phyloP scores from a whole-genome alignment of 1,139 yeast species.

The Yamadazyma atmosphaerica region DNA sequence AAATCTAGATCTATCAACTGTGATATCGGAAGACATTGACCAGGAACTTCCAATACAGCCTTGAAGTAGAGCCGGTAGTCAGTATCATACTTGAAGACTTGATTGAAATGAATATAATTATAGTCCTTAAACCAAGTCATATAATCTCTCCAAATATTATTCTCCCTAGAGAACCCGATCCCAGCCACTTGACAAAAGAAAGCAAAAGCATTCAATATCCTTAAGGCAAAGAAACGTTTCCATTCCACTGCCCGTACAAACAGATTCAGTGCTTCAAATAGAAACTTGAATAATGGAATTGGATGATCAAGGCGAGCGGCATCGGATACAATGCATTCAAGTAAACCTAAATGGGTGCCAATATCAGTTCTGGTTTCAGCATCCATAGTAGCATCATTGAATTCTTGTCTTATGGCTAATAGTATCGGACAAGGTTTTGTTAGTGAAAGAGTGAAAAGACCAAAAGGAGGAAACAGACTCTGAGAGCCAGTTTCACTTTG shows the following conservation, averaged over 20 bases:
- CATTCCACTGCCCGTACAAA: slow-evolving; percentile 18
- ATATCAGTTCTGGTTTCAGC: background rate
- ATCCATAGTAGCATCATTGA: background rate
- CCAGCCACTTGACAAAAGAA: slow-evolving; percentile 19
- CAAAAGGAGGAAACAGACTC: background rate
- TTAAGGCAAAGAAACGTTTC: slow-evolving; percentile 24
- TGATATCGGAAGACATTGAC: background rate
- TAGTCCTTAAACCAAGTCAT: slow-evolving; percentile 22
- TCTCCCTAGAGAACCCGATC: slow-evolving; percentile 20
- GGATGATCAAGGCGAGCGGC: slow-evolving; percentile 15
- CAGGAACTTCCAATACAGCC: background rate
- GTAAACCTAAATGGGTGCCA: background rate
- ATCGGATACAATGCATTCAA: background rate
- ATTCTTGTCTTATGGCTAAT: background rate
- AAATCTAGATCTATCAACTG: slow-evolving; percentile 2
- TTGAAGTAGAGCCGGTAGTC: slow-evolving; percentile 16
- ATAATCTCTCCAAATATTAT: slow-evolving; percentile 30
- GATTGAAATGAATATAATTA: slow-evolving; percentile 11
- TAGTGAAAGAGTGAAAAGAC: background rate
- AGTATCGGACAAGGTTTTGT: background rate
- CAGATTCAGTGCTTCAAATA: slow-evolving; percentile 15
- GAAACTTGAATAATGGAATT: slow-evolving; percentile 28
- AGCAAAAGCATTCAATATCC: slow-evolving; percentile 23
- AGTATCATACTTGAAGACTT: slow-evolving; percentile 17
- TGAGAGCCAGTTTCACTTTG: background rate